Conservation (phyloP, 805 yeast species). For the Tanozyma kutaoensis region DNA sequence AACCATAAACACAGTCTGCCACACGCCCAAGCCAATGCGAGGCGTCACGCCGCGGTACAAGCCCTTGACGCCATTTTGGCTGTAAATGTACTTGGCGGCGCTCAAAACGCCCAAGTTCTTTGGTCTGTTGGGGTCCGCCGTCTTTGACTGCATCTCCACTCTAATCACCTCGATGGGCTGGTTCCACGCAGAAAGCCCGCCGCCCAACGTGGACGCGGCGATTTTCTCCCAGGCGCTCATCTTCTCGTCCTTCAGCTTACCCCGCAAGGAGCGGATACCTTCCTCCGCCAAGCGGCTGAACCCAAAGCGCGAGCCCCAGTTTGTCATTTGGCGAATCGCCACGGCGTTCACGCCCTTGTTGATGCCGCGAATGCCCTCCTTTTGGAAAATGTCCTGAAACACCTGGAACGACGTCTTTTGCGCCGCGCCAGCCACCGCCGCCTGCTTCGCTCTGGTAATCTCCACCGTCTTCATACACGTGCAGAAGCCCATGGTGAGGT, state of each 20-base stretch:
- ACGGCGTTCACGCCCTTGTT: conserved; percentile 98
- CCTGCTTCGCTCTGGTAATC: conserved; percentile 81
- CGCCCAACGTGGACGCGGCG: conserved; percentile 80
- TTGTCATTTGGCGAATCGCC: conserved; percentile 97
- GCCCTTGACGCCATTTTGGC: conserved; percentile 76
- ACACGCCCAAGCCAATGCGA: conserved; percentile 88
- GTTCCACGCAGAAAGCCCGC: conserved; percentile 97
- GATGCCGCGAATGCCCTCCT: conserved; percentile 88
- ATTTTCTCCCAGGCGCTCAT: conserved; percentile 73
- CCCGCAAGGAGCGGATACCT: conserved; percentile 48
- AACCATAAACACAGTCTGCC: conserved; percentile 99
- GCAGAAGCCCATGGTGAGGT: conserved; percentile 94
- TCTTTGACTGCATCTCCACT: conserved; percentile 95
- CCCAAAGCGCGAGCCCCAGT: conserved; percentile 98
- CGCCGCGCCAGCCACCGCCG: conserved; percentile 43
- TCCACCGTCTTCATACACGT: conserved; percentile 99
- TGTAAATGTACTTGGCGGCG: conserved; percentile 74
- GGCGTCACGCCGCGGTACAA: conserved; percentile 95
- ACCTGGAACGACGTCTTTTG: conserved; percentile 72
- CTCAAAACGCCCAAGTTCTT: conserved; percentile 69
- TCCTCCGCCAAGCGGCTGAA: conserved; percentile 87
- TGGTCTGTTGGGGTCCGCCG: conserved; percentile 91
- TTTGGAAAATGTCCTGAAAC: conserved; percentile 68
- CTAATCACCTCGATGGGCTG: conserved; percentile 97
- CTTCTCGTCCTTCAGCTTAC: conserved; percentile 44